Base-by-base conservation (phyloP, 345 rosid species). In the Brassica nigra region DNA sequence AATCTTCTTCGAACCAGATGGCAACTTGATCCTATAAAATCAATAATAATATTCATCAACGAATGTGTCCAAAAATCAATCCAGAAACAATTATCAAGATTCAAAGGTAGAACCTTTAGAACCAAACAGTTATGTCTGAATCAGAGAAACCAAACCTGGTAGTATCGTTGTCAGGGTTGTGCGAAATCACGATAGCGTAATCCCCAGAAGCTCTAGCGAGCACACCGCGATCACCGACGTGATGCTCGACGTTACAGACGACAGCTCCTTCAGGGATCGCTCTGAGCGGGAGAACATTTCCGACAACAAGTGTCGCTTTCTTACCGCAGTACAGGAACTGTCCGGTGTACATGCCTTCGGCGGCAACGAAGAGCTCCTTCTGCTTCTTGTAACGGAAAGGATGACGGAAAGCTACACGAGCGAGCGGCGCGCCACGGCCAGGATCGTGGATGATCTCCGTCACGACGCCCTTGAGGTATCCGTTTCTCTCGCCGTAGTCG, bases 371-470 rank as follows among this genome's bases (percentile, higher is more conserved):
- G 8, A 89, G 85, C 83, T 90, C 95, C 88, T 89, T 90, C 72
- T 90, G 92, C 49, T 89, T 85, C 89, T 85, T 78, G 80, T 87
- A 90, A 9, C 95, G 89, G 83, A 88, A 90, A 16, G 92, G 88
- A 49, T 89, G 95, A 47, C 95, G 91, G 91, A 90, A 89, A 5
- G 81, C 28, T 27, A 90, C 90, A n/a, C 91, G 86, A 27, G 91
- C 95, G 0, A 90, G 79, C 0, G 92, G 95, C 0, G 95, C 95
- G 1, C 92, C 95, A 49, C 92, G 88, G 0, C 92, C 95, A 0
- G 92, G 95, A 64, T 90, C 92, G 74, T 90, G 95, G 73, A 90
- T 84, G 78, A 90, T 80, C n/a, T 89, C 95, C 28, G 92, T 86
- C 52, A 90, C 83, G 1, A 90, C 89, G 0, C 90, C 95, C 68